Evolutionary conservation across 306 rosid species (phyloP), one percentile per base, ranked within the genome.

Genomic region (Echinosophora koreensis): DNA sequence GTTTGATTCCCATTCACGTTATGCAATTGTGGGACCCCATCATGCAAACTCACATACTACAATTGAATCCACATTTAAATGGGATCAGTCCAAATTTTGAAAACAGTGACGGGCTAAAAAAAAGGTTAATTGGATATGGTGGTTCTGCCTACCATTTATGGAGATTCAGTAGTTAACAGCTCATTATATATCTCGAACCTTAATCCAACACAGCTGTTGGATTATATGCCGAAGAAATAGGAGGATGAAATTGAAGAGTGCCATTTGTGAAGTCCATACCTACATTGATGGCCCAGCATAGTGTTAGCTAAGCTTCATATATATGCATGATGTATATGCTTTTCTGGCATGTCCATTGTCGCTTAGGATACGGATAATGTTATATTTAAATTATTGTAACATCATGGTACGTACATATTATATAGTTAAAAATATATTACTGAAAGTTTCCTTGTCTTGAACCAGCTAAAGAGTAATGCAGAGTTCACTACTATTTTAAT

Each of bases 21-120:
- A 84, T 52, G 41, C 10, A 28, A 22, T 9, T 42, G 39, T 44
- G 85, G 85, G 66, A 72, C 80, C 66, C 56, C 58, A 5, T n/a
- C 69, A 8, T 69, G 74, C n/a, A 41, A 69, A 71, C 34, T 0
- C 2, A 0, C 38, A 12, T n/a, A 5, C 14, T n/a, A 5, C 14
- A 28, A 39, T 41, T 8, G 16, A 37, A 38, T 16, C 39, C 34
- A 51, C 28, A 5, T 59, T 3, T 15, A 10, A 22, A 16, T 56
- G 4, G 32, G 52, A 73, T 79, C 34, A 34, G 35, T 55, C 37
- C 71, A 34, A 55, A 51, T 42, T 15, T 58, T 64, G 17, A 16
- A 9, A 72, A 30, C 6, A 56, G 13, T 55, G 47, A 32, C 17
- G 47, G 32, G 27, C 39, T 32, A 17, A 14, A 61, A 59, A 57